Percentiles rank a stretch among this genome's conserved stretches.
phyloP scores from a whole-genome alignment of 495 filamentous ascomycete genomes.

The Xylaria curta region DNA sequence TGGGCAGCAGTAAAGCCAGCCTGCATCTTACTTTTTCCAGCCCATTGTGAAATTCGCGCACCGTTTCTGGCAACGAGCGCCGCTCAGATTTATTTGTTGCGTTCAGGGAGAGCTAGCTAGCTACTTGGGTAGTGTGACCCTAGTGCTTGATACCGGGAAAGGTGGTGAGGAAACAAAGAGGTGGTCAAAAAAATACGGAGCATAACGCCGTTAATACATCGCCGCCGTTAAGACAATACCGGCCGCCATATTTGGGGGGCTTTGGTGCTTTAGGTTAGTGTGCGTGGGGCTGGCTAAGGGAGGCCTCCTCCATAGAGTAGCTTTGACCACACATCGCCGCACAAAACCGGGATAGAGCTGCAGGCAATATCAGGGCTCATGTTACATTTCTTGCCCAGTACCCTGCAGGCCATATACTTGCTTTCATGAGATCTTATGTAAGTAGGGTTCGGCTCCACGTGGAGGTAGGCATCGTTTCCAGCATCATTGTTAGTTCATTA shows the following conservation, averaged over 20 bases:
- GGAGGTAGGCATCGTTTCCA: background rate
- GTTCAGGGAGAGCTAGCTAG: background rate
- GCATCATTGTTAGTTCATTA: background rate
- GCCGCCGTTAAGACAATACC: slow-evolving; percentile 29
- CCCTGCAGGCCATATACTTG: background rate
- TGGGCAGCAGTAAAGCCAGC: slow-evolving; percentile 23
- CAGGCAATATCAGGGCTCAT: background rate
- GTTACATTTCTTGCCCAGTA: background rate
- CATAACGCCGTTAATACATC: slow-evolving; percentile 24
- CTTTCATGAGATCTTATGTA: background rate
- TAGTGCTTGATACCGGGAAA: background rate
- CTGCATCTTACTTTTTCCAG: slow-evolving; percentile 20
- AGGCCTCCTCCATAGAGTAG: slow-evolving; percentile 19
- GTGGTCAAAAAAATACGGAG: slow-evolving; percentile 26
- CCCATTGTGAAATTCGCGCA: slow-evolving; percentile 38
- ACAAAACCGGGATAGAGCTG: background rate
- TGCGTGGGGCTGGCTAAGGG: background rate
- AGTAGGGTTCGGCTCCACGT: background rate
- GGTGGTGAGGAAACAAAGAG: slow-evolving; percentile 27
- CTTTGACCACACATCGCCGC: background rate
- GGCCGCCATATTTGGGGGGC: slow-evolving; percentile 1
- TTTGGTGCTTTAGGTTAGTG: background rate
- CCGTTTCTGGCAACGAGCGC: slow-evolving; percentile 34
- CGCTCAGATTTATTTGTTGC: slow-evolving; percentile 4
- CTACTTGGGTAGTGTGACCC: background rate